Evolutionary conservation across 179 eudicot species (phyloP), one percentile per base, ranked within the genome.

Genomic region (Camellia oleifera): DNA sequence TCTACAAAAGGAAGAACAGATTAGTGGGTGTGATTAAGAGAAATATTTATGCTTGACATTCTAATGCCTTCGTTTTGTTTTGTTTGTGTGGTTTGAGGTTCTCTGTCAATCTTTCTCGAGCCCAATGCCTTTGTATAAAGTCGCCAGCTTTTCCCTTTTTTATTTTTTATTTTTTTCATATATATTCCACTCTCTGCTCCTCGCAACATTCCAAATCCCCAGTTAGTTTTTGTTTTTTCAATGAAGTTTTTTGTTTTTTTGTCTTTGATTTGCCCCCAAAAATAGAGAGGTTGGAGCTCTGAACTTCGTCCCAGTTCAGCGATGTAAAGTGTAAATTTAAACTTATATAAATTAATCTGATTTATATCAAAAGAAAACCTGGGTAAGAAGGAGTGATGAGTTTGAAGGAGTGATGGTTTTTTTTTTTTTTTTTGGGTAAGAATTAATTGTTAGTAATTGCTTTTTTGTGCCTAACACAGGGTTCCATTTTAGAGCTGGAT

Each of bases 101-200:
- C 83, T 58, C 74, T 86, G 82, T 78, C 82, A 77, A 85, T 82
- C 86, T 78, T 82, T 78, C 84, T 84, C 82, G 87, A 76, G 81
- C 83, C 79, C 82, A 56, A 77, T 77, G 76, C 80, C 61, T 76
- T 68, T 69, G 13, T 15, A 1, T 32, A 74, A 83, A 81, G 86
- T 71, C 57, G 69, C 70, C 62, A 44, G 74, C 80, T 81, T 83
- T 81, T 72, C 68, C 45, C 58, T 60, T 75, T 78, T 77, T 58
- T 75, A 72, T 77, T 77, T 32, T 32, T 32, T 32, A 1, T 32
- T 32, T 32, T 32, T 32, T 32, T 32, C 40, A 32, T 32, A 32
- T 32, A 1, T 32, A 32, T 18, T 67, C 70, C 69, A 45, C 64
- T 77, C 9, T 58, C 42, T 26, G 23, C 63, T 64, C 26, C 69